phyloP scores from a whole-genome alignment of 202 grass and related monocot species.

The Dendrocalamus latiflorus region DNA sequence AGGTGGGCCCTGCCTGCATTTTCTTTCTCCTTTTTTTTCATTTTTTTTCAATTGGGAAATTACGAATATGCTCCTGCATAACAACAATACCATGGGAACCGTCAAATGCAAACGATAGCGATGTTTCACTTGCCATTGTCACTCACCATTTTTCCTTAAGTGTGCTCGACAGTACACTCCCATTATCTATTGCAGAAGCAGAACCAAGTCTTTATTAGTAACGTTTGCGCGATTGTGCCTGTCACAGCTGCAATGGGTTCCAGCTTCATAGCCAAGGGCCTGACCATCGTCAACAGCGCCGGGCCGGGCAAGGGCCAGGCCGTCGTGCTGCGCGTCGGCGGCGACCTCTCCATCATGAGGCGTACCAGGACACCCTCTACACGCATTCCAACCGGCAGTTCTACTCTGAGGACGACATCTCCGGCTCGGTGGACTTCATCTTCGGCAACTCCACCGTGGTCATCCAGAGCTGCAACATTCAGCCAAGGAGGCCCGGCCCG shows the following conservation, averaged over 20 bases:
- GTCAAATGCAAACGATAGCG: too few species aligned
- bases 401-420: conserved; percentile 42
- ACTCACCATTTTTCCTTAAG: not conserved
- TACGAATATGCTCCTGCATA: too few species aligned
- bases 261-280: conserved; percentile 65
- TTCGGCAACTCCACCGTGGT: conserved; percentile 74
- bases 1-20: too few species aligned
- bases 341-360: conserved; percentile 70
- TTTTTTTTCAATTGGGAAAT: too few species aligned
- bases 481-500: conserved; percentile 7
- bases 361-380: conserved; percentile 72
- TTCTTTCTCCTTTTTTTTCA: too few species aligned
- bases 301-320: conserved; percentile 60
- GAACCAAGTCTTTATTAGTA: not conserved
- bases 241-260: conserved; percentile 52
- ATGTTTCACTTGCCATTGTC: conserved; percentile 2
- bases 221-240: not conserved
- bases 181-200: not conserved
- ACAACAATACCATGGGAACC: too few species aligned
- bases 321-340: conserved; percentile 55
- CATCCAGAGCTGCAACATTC: conserved; percentile 58
- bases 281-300: conserved; percentile 67
- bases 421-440: conserved; percentile 76
- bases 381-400: conserved; percentile 76
- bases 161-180: not conserved